These are phyloP conservation scores for Diaporthe sp. DNA, from an alignment of 2,329 filamentous ascomycete species.

Conservation along the genomic window DNA sequence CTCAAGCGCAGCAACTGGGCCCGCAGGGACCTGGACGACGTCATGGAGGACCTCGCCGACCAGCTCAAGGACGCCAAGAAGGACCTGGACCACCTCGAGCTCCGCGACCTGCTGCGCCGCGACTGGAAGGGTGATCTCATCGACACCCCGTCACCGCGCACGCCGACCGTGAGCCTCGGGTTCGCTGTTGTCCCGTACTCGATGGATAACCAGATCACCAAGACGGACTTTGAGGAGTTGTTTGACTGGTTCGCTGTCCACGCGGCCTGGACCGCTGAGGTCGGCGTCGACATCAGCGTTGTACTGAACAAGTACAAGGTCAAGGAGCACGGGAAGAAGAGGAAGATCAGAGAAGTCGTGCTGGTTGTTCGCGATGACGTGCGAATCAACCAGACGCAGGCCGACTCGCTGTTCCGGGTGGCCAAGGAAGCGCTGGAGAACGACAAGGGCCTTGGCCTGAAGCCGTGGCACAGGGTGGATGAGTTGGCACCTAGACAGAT, in stretches of 20 bases:
- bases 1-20: constrained; percentile 54
- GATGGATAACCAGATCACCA: constrained; percentile 55
- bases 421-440: constrained; percentile 54
- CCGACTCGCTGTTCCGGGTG: constrained; percentile 52
- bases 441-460: constrained; percentile 48
- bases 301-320: constrained; percentile 58
- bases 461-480: constrained; percentile 53
- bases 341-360: constrained; percentile 57
- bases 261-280: constrained; percentile 58
- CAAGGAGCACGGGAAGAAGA: constrained; percentile 50
- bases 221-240: constrained; percentile 56
- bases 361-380: constrained; percentile 56
- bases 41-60: constrained; percentile 54
- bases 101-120: constrained; percentile 55
- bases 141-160: constrained; percentile 54
- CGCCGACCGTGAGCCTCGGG: constrained; percentile 56
- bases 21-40: constrained; percentile 48
- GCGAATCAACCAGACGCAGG: constrained; percentile 54
- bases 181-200: constrained; percentile 58
- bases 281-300: constrained; percentile 55
- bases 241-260: constrained; percentile 61
- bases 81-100: constrained; percentile 50
- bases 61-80: constrained; percentile 53
- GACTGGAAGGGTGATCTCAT: constrained; percentile 60
- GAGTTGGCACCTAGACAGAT: constrained; percentile 56